Evolutionary conservation across 2,329 filamentous ascomycete species (phyloP).

Genomic region (Sporothrix protearum): DNA sequence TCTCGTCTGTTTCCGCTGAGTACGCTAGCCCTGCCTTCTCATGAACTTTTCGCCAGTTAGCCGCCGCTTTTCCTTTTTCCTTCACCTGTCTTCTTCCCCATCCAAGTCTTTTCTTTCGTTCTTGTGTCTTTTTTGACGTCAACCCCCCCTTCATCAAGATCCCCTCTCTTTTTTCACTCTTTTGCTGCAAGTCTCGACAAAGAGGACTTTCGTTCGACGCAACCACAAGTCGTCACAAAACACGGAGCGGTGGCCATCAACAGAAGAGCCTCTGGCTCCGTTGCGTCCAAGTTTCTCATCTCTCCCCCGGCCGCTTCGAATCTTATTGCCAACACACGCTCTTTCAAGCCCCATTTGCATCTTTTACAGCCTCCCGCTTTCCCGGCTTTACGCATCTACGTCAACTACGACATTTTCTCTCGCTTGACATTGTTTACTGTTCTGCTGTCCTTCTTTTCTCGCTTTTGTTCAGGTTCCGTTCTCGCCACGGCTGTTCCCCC

Average conservation of each 20-base stretch:
- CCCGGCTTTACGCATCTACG: neutral
- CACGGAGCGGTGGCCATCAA: neutral
- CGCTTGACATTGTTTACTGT: neutral
- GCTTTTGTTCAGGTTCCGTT: neutral
- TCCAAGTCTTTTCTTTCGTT: neutral
- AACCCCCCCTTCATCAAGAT: slow-evolving; percentile 8
- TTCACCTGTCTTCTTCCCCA: slow-evolving; percentile 19
- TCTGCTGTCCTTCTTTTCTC: neutral
- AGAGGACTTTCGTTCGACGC: neutral
- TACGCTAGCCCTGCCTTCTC: slow-evolving; percentile 20
- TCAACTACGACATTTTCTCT: neutral
- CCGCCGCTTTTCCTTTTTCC: slow-evolving; percentile 17
- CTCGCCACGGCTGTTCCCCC: neutral
- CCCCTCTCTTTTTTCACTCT: neutral
- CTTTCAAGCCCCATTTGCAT: neutral
- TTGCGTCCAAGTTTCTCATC: neutral
- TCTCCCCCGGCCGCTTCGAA: neutral
- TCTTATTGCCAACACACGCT: neutral
- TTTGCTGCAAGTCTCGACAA: neutral
- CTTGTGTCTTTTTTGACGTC: neutral
- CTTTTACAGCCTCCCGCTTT: neutral
- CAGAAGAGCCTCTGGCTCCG: neutral
- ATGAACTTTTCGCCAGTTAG: slow-evolving; percentile 19
- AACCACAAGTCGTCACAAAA: neutral
- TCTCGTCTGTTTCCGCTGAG: slow-evolving; percentile 18